These are phyloP conservation scores for Tuber magnatum DNA, from an alignment of 495 filamentous ascomycete species.

Conservation along the genomic window DNA sequence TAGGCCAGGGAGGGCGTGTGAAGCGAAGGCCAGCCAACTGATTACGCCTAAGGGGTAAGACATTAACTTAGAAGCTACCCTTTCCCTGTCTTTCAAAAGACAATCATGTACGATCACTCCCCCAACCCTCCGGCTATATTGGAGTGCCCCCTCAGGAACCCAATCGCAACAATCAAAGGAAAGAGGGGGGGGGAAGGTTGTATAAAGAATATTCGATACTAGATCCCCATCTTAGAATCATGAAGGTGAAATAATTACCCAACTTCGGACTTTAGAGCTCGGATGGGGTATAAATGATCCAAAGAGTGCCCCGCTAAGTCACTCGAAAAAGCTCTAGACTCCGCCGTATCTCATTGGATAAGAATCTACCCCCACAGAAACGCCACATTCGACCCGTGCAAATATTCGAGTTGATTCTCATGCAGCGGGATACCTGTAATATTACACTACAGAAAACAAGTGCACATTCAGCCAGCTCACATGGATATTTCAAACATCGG, in stretches of 20 bases:
- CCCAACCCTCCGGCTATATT: background rate
- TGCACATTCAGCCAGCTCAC: slow-evolving; percentile 2
- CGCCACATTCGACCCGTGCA: background rate
- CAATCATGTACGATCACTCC: background rate
- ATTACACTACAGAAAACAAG: background rate
- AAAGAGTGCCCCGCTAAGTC: background rate
- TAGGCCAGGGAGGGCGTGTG: background rate
- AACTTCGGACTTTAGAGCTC: background rate
- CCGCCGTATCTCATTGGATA: background rate
- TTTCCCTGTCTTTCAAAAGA: background rate
- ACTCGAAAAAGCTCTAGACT: background rate
- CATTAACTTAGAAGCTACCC: background rate
- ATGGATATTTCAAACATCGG: background rate
- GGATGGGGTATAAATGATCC: background rate
- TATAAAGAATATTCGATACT: background rate
- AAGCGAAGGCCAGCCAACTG: background rate
- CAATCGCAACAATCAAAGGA: background rate
- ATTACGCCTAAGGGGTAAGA: background rate
- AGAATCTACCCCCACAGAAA: background rate
- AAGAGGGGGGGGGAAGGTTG: too few relatives aligned
- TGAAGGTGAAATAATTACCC: background rate
- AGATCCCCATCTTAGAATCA: background rate
- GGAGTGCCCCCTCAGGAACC: background rate
- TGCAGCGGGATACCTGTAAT: background rate
- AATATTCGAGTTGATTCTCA: background rate